Conservation (phyloP, 2,329 filamentous ascomycete species). For the Aspergillus sp. region DNA sequence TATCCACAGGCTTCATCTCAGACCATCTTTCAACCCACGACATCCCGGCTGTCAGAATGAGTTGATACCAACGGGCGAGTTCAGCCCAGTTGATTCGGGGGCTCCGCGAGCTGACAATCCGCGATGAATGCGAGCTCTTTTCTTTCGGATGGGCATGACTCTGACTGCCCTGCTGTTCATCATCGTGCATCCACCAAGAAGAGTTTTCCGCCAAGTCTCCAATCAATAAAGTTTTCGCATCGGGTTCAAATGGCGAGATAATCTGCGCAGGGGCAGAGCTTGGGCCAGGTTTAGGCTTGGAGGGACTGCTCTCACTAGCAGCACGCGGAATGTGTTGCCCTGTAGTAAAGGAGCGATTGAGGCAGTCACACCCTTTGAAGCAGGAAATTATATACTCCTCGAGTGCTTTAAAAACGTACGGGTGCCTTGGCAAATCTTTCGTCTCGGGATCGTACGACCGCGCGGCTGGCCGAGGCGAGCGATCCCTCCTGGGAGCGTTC, state of each 20-base stretch:
- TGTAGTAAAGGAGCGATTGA: slow-evolving; percentile 74
- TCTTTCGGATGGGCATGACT: slow-evolving; percentile 33
- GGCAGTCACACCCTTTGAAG: slow-evolving; percentile 65
- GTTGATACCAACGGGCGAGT: slow-evolving; percentile 70
- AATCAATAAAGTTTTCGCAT: slow-evolving; percentile 70
- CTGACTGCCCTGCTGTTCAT: slow-evolving; percentile 35
- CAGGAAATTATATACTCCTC: slow-evolving; percentile 73
- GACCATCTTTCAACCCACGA: slow-evolving; percentile 63
- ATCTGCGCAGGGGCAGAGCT: slow-evolving; percentile 27
- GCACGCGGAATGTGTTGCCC: slow-evolving; percentile 44
- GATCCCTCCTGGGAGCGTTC: slow-evolving; percentile 18
- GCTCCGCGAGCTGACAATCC: slow-evolving; percentile 55
- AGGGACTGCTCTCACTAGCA: slow-evolving; percentile 44
- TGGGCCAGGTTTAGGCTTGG: slow-evolving; percentile 27
- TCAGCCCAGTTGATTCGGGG: slow-evolving; percentile 74
- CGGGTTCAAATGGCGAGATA: slow-evolving; percentile 59
- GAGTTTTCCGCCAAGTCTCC: slow-evolving; percentile 79
- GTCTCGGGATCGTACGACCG: slow-evolving; percentile 20
- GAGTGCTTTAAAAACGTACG: slow-evolving; percentile 68
- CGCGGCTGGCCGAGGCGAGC: slow-evolving; percentile 15
- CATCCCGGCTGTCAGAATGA: slow-evolving; percentile 64
- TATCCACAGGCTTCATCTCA: slow-evolving; percentile 44
- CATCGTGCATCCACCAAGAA: slow-evolving; percentile 72
- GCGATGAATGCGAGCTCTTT: slow-evolving; percentile 25
- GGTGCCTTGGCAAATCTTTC: slow-evolving; percentile 37